Percentiles rank a stretch among this genome's conserved stretches.
phyloP scores from a whole-genome alignment of 768 basidiomycete species.

The Chiua virens region DNA sequence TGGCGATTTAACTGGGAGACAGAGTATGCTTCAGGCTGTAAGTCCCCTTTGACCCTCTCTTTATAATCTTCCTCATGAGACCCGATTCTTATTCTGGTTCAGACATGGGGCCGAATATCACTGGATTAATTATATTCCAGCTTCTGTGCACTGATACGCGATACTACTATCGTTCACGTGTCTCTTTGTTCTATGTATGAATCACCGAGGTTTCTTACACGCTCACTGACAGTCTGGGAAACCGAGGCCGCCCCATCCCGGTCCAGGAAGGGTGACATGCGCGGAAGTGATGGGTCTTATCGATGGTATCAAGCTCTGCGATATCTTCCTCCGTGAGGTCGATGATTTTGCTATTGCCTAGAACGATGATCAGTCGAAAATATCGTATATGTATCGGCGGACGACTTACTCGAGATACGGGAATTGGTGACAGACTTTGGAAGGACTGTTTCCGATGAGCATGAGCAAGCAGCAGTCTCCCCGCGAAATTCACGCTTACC shows the following conservation, averaged over 20 bases:
- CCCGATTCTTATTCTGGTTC: constrained; percentile 4
- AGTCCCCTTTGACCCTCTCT: not conserved
- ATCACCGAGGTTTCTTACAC: not conserved
- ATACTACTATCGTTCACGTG: constrained; percentile 1
- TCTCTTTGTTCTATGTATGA: not conserved
- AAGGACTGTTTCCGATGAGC: constrained; percentile 42
- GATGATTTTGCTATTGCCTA: constrained; percentile 55
- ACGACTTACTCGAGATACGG: constrained; percentile 51
- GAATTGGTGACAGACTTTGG: constrained; percentile 71
- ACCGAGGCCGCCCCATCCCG: constrained; percentile 57
- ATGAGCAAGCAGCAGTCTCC: not conserved
- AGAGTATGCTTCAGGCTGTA: not conserved
- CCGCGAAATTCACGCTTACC: constrained; percentile 29
- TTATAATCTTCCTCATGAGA: constrained; percentile 3
- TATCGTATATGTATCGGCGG: not conserved
- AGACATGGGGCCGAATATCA: not conserved
- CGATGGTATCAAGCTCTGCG: constrained; percentile 50
- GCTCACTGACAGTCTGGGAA: constrained; percentile 49
- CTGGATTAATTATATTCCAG: constrained; percentile 3
- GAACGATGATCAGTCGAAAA: not conserved
- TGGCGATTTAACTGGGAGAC: not conserved
- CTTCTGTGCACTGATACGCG: not conserved
- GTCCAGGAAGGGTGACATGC: constrained; percentile 63
- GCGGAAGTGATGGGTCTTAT: constrained; percentile 59
- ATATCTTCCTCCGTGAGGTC: constrained; percentile 63